Base-by-base conservation (phyloP, 2,329 filamentous ascomycete genomes). In the Calonectria montana region DNA sequence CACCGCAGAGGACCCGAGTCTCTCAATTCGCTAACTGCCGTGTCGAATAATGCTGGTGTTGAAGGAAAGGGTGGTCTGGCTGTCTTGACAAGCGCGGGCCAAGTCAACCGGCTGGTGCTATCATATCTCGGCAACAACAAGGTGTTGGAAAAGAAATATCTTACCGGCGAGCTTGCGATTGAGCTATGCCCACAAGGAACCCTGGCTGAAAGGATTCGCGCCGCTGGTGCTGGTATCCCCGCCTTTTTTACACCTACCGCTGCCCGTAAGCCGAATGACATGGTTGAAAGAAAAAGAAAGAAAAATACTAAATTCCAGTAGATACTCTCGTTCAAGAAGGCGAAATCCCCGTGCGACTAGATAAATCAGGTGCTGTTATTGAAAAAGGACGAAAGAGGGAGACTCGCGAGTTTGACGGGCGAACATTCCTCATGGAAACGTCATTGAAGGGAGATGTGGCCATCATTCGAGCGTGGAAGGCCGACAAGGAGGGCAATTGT, bases 161-260 rank as follows among this genome's bases (percentile, higher is more conserved):
- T 96, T 41, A 91, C 88, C 1, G 94, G 94, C n/a, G 86, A 94
- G 77, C 90, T 95, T 77, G 91, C 92, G 8, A 88, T 96, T 74
- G 93, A 96, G 83, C 86, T 96, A 48, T 94, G 92, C 67, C 94
- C 94, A 0, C 94, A 96, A 77, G 94, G 94, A 5, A 94, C 92
- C 0, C 86, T 94, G 64, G 93, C 92, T 0, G 93, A 94, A 85
- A 88, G 93, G 75, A 89, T 94, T 77, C 87, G 93, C 48, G 93
- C 93, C 8, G 94, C 91, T 1, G 94, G 93, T 4, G 92, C 92
- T 27, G 94, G 94, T 10, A 94, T 96, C 63, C 93, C 94, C 1
- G 94, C 94, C 0, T 96, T 97, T 81, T 97, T 92, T 79, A 96
- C 94, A 0, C 92, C 94, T 0, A 94, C 94, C 0, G 94, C 91